Conservation (phyloP, 495 filamentous ascomycete species). For the Neurospora sp. region DNA sequence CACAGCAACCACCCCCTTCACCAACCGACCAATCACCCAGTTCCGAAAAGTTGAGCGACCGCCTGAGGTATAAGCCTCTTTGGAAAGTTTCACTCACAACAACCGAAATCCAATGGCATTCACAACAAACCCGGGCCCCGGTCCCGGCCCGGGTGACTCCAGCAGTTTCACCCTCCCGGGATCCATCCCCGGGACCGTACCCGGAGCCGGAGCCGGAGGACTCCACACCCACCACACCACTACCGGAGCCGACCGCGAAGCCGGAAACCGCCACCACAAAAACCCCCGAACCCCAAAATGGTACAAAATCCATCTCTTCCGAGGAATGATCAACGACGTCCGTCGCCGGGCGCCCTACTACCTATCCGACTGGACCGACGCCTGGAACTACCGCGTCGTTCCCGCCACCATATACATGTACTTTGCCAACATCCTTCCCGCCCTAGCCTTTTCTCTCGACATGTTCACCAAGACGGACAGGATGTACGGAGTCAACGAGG, state of each 20-base stretch:
- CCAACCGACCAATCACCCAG: neutral
- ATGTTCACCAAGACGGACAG: constrained; percentile 75
- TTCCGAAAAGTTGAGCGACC: neutral
- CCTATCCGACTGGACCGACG: constrained; percentile 69
- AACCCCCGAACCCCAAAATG: constrained; percentile 21
- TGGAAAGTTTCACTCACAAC: neutral
- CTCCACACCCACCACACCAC: constrained; percentile 8
- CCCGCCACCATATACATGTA: constrained; percentile 83
- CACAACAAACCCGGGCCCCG: neutral
- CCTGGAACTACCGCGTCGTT: constrained; percentile 76
- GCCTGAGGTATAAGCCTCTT: neutral
- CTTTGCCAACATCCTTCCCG: constrained; percentile 79
- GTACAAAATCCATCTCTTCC: constrained; percentile 52
- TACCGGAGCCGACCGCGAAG: constrained; percentile 5
- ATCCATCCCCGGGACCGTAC: neutral
- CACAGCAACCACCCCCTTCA: neutral
- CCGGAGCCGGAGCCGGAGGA: constrained; percentile 11
- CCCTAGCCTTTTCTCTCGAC: constrained; percentile 74
- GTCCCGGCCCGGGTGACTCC: constrained; percentile 4
- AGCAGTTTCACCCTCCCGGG: neutral
- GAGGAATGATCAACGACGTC: constrained; percentile 69
- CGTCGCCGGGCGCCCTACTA: constrained; percentile 65
- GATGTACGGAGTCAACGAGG: constrained; percentile 79
- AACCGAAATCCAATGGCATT: neutral
- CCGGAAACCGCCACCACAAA: neutral